phyloP scores from a whole-genome alignment of 805 yeast species.

The Yarrowia phangngaensis region DNA sequence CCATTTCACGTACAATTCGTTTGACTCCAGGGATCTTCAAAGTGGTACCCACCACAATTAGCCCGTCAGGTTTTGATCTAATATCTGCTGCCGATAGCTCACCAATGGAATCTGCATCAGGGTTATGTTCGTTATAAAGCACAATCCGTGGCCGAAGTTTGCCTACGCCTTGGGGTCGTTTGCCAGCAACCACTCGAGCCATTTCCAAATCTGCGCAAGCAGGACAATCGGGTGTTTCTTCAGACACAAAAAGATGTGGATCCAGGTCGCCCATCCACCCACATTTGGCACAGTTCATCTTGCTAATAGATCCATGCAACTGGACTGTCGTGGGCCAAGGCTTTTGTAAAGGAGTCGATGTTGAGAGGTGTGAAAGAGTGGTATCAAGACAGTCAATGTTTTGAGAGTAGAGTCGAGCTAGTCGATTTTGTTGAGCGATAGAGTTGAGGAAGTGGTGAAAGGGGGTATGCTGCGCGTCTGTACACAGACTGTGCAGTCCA shows the following conservation, averaged over 20 bases:
- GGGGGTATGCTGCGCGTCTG: conserved; percentile 60
- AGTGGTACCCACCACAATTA: conserved; percentile 80
- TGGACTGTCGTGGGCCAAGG: conserved; percentile 64
- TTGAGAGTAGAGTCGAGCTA: conserved; percentile 77
- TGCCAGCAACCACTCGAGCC: conserved; percentile 56
- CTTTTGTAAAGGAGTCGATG: conserved; percentile 48
- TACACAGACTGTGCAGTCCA: conserved; percentile 54
- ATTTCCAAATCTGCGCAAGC: conserved; percentile 59
- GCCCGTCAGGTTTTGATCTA: conserved; percentile 64
- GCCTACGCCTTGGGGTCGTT: conserved; percentile 62
- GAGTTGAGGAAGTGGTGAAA: conserved; percentile 65
- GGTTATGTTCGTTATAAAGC: conserved; percentile 71
- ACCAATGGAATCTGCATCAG: conserved; percentile 86
- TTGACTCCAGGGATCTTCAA: conserved; percentile 74
- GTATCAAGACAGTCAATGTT: conserved; percentile 80
- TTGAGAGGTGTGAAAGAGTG: conserved; percentile 48
- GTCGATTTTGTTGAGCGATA: conserved; percentile 58
- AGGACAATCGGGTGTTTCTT: conserved; percentile 54
- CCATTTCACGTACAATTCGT: conserved; percentile 57
- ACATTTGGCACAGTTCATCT: conserved; percentile 76
- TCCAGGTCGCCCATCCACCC: conserved; percentile 53
- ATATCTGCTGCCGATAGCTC: conserved; percentile 66
- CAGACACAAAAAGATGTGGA: conserved; percentile 48
- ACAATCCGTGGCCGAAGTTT: conserved; percentile 62
- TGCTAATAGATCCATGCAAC: conserved; percentile 76